Base-by-base conservation (phyloP, 805 yeast genomes). In the Metschnikowia matae region DNA sequence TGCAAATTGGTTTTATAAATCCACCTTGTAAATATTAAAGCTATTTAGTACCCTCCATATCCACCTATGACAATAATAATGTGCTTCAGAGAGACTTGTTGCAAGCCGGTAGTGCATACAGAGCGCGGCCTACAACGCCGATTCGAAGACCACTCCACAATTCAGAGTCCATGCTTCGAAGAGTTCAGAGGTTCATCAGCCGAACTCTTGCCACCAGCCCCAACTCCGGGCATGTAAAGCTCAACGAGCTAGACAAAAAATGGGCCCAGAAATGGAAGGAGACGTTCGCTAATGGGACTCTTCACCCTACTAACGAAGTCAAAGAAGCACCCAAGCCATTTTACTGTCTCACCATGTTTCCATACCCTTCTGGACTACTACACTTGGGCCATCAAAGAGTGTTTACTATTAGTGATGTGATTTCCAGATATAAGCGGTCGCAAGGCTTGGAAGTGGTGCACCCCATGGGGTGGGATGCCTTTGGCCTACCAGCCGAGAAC, bases 391-490 rank as follows among this genome's bases (percentile, higher is more conserved):
- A 94, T 67, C 75, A 91, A 40, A 74, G 99, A 48, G 99, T 94
- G 0, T 94, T 88, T 66, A 87, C 97, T 0, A 89, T 94, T 31
- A 83, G 91, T 58, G 99, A 94, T 66, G 85, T 83, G 2, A 63
- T 94, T 37, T 79, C 96, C 1, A 73, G 98, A 56, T 92, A 80
- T 65, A 80, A 88, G 56, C 74, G 94, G 55, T 77, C 88, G 68
- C 80, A 78, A 46, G 97, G 97, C 1, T 79, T 76, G 57, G 70
- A 83, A 36, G 96, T 92, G 13, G 74, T 92, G 2, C 96, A 94
- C 63, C 97, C 98, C 0, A 91, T 94, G 96, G 99, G 99, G 0
- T 94, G 97, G 97, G 99, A 94, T 73, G 96, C 98, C 0, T 94
- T 94, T 75, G 99, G 99, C 0, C 73, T 94, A 26, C 99, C 99